Percentiles rank a stretch among this genome's conserved stretches.
These are phyloP conservation scores for Saccharomycopsis crataegensis DNA, from an alignment of 1,139 yeast species.

Conservation along the genomic window DNA sequence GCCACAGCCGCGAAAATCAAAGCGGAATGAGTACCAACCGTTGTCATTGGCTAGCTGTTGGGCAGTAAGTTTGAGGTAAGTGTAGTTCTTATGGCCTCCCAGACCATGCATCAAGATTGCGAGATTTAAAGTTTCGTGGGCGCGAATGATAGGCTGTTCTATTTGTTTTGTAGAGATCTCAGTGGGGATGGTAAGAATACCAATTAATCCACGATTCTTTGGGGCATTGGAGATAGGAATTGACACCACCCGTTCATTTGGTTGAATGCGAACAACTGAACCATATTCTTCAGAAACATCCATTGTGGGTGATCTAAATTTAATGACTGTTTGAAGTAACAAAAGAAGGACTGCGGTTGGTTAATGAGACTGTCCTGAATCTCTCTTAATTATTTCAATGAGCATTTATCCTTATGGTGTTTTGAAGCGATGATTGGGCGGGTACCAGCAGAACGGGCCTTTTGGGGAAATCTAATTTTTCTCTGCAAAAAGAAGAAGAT, in stretches of 20 bases:
- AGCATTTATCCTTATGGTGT: too few species aligned
- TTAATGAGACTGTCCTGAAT: too few species aligned
- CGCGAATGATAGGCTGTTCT: neutral
- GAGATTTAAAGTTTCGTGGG: constrained; percentile 23
- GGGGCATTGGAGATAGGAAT: constrained; percentile 7
- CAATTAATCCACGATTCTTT: constrained; percentile 10
- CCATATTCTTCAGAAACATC: constrained; percentile 11
- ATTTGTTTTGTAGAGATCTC: neutral
- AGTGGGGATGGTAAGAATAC: constrained; percentile 13
- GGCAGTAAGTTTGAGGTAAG: constrained; percentile 63
- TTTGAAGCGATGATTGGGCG: too few species aligned
- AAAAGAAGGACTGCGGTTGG: too few species aligned
- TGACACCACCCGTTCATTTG: constrained; percentile 13
- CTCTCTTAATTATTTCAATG: too few species aligned
- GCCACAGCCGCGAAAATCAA: constrained; percentile 87
- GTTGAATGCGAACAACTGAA: neutral
- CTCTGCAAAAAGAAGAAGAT: too few species aligned
- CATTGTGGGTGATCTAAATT: neutral
- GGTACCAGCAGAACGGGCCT: too few species aligned
- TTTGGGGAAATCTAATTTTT: too few species aligned
- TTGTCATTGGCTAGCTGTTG: constrained; percentile 47
- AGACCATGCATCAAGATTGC: constrained; percentile 64
- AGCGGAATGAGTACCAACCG: constrained; percentile 61
- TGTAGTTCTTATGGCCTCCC: constrained; percentile 76
- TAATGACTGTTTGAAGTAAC: too few species aligned